phyloP scores from a whole-genome alignment of 2,329 filamentous ascomycete genomes.

The Berkeleyomyces basicola region DNA sequence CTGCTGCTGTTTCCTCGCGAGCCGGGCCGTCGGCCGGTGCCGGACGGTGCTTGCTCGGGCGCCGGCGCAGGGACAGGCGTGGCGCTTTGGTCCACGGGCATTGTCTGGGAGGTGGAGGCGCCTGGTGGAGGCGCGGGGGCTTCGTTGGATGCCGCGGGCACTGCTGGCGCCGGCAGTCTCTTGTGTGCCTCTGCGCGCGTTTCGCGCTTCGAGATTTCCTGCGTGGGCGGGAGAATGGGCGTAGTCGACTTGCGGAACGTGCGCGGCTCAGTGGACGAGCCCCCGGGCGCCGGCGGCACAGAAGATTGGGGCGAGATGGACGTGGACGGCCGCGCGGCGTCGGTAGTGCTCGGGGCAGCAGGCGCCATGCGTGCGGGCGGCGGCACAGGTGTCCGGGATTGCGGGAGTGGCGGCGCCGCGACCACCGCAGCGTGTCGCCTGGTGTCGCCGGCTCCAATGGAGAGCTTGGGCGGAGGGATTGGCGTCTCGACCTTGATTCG shows the following conservation, averaged over 20 bases:
- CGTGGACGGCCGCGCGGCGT: not conserved
- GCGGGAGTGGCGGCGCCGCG: not conserved
- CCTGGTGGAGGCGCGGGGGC: slow-evolving; percentile 18
- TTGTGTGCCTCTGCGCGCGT: slow-evolving; percentile 29
- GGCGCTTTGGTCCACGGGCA: slow-evolving; percentile 16
- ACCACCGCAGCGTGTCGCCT: slow-evolving; percentile 17
- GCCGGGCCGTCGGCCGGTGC: slow-evolving; percentile 27
- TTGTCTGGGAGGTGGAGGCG: slow-evolving; percentile 6
- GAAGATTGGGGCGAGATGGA: not conserved
- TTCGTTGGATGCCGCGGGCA: slow-evolving; percentile 14
- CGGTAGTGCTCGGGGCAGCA: not conserved
- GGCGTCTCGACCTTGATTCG: slow-evolving; percentile 42
- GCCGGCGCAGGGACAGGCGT: slow-evolving; percentile 21
- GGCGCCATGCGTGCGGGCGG: slow-evolving; percentile 5
- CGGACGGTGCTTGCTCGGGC: slow-evolving; percentile 22
- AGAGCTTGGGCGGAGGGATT: slow-evolving; percentile 30
- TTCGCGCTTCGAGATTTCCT: slow-evolving; percentile 26
- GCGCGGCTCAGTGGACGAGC: not conserved
- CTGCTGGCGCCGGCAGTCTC: slow-evolving; percentile 16
- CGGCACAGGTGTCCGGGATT: slow-evolving; percentile 27
- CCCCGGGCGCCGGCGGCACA: not conserved
- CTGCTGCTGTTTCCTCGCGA: slow-evolving; percentile 30
- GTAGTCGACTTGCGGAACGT: slow-evolving; percentile 17
- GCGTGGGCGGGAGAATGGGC: slow-evolving; percentile 23
- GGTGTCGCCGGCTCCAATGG: slow-evolving; percentile 12